Base-by-base conservation (phyloP, 2,329 filamentous ascomycete genomes). In the Dactylella cylindrospora region DNA sequence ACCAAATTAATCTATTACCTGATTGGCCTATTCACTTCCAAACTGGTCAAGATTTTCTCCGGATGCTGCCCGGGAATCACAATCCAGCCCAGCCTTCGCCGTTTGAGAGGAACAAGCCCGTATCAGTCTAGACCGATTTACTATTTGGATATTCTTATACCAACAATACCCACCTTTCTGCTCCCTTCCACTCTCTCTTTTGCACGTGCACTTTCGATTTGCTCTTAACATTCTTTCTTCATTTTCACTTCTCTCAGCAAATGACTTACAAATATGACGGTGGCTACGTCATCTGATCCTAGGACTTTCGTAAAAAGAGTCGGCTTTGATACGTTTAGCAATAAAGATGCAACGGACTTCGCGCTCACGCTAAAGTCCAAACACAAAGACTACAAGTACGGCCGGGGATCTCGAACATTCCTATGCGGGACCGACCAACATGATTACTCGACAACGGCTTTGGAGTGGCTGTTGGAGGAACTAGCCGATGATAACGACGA, bases 401-500 rank as follows among this genome's bases (percentile, higher is more conserved):
- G 84, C 33, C 84, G 89, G 62, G 81, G 88, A 60, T 93, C 88
- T 49, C 83, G 90, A 47, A 94, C 88, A 6, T 95, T 95, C 69
- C 83, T 96, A 71, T 91, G 90, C 66, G 90, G 90, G 15, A 86
- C 90, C 13, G 90, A 95, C 73, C 87, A 91, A 69, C 90, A 95
- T 68, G 82, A 88, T 57, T 95, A 95, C 73, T 95, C 89, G 5
- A 88, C 95, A 65, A 93, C 91, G 73, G 90, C 90, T 12, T 77
- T 96, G 13, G 88, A 94, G 73, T 96, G 90, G 90, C 79, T 95
- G 44, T 81, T 96, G 31, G 88, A 94, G 69, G 89, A 95, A 74
- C 79, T 95, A 52, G 88, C 95, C 32, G 90, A 95, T 69, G 90
- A 95, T 70, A 90, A 90, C 13, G 90, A 96, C 71, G 89, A 95